Conservation (phyloP, 805 yeast species). For the Myxozyma melibiosi region DNA sequence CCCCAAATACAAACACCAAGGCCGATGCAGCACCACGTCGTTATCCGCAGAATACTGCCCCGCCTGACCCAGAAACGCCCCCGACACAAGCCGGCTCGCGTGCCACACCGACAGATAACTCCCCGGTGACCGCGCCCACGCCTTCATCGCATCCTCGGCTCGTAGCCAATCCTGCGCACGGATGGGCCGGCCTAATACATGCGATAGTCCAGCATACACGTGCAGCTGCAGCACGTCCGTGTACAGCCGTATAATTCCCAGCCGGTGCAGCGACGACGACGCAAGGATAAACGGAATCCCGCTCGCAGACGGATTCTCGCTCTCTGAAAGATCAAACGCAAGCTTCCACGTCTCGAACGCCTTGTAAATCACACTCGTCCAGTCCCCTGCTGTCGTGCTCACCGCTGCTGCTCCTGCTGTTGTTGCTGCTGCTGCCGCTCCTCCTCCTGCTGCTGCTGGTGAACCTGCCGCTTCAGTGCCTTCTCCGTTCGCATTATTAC, state of each 20-base stretch:
- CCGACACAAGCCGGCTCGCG: slow-evolving; percentile 32
- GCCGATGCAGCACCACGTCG: slow-evolving; percentile 36
- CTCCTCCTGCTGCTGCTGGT: neutral
- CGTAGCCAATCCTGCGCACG: slow-evolving; percentile 31
- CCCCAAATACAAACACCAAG: slow-evolving; percentile 39
- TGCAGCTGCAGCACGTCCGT: slow-evolving; percentile 36
- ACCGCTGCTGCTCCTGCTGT: neutral
- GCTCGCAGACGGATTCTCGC: slow-evolving; percentile 26
- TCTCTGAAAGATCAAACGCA: slow-evolving; percentile 28
- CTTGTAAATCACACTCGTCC: slow-evolving; percentile 37
- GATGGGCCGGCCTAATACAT: slow-evolving; percentile 32
- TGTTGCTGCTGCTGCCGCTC: neutral
- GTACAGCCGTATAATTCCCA: slow-evolving; percentile 37
- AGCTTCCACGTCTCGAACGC: slow-evolving; percentile 32
- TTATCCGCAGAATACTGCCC: slow-evolving; percentile 32
- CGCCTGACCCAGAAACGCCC: slow-evolving; percentile 33
- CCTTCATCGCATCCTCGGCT: slow-evolving; percentile 32
- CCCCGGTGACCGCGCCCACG: slow-evolving; percentile 37
- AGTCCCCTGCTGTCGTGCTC: slow-evolving; percentile 36
- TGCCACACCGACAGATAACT: slow-evolving; percentile 39
- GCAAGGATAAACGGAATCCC: slow-evolving; percentile 34
- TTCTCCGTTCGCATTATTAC: too few relatives aligned
- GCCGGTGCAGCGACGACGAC: slow-evolving; percentile 36
- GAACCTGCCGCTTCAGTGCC: neutral
- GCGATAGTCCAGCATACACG: slow-evolving; percentile 33